Evolutionary conservation across 345 rosid species (phyloP), one percentile per base, ranked within the genome.

Genomic region (Pugionium cornutum): DNA sequence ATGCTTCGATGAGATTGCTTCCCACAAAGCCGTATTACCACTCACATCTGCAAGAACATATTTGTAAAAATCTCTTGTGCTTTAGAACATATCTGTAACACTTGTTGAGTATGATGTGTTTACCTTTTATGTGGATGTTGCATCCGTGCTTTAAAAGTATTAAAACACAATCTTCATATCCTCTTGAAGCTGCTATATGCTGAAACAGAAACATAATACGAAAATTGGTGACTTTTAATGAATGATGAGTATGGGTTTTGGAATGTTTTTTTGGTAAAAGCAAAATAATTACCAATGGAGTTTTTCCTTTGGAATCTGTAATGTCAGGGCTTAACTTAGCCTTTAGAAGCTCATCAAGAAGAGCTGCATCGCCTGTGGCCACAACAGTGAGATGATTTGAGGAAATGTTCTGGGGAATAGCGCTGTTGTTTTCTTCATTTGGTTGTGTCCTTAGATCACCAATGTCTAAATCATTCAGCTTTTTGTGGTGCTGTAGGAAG

Each of bases 181-280:
- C 98, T 69, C 74, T 79, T 2, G 91, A 82, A 72, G 96, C 96
- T 49, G 96, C 96, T 62, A 92, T 68, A 69, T 89, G 98, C 96
- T 92, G 88, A 67, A 51, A 62, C 7, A 68, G 1, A 4, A 68
- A 36, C 25, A 53, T 6, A 59, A 28, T 25, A 73, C 18, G 7
- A 46, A 31, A 4, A 18, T 18, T 18, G 18, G 18, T 18, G 18
- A 18, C 18, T 18, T 18, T 7, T 27, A 45, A n/a, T 35, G 55
- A 42, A 11, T 42, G 49, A 29, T 27, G 6, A 59, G 18, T 18
- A 18, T 18, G 2, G 7, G n/a, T 0, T 5, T 7, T 40, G 57
- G 4, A 53, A 11, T 1, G 6, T 45, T 1, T 6, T 42, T 71
- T 49, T 10, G 9, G 60, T 45, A 52, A 45, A 35, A 9, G 18